phyloP scores from a whole-genome alignment of 129 eudicot genomes.

The Centella asiatica region DNA sequence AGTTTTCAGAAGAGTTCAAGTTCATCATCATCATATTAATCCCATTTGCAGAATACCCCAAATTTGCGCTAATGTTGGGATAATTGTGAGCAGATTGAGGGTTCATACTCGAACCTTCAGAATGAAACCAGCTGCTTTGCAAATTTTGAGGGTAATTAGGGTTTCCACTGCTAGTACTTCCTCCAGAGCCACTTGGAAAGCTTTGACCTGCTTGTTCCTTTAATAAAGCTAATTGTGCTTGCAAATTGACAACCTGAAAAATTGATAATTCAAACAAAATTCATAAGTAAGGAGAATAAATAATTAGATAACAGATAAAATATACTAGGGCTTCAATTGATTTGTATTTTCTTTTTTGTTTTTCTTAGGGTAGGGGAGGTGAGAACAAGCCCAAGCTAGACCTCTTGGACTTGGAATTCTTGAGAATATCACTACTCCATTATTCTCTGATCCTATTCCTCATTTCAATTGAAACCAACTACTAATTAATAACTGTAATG shows the following conservation, averaged over 20 bases:
- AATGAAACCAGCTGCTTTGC: not conserved
- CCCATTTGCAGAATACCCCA: not conserved
- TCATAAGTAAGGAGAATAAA: constrained; percentile 2
- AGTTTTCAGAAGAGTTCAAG: constrained; percentile 3
- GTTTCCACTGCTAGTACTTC: not conserved
- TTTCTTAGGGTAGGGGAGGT: too few relatives aligned
- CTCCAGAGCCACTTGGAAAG: not conserved
- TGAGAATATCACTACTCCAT: too few relatives aligned
- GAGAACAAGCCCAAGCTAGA: too few relatives aligned
- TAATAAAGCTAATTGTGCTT: not conserved
- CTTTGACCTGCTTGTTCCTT: constrained; percentile 15
- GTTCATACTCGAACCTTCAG: not conserved
- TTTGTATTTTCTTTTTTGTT: too few relatives aligned
- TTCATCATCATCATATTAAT: not conserved
- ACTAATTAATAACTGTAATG: too few relatives aligned
- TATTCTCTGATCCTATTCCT: too few relatives aligned
- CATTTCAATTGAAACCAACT: not conserved
- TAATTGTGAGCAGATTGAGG: not conserved
- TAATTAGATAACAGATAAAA: too few relatives aligned
- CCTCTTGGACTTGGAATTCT: too few relatives aligned
- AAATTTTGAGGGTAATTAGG: not conserved
- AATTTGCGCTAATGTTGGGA: constrained; percentile 4
- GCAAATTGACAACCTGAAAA: not conserved
- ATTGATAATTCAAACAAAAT: not conserved
- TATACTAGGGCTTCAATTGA: too few relatives aligned